phyloP scores from a whole-genome alignment of 1,284 basidiomycete species.

The Marasmius fiardii region DNA sequence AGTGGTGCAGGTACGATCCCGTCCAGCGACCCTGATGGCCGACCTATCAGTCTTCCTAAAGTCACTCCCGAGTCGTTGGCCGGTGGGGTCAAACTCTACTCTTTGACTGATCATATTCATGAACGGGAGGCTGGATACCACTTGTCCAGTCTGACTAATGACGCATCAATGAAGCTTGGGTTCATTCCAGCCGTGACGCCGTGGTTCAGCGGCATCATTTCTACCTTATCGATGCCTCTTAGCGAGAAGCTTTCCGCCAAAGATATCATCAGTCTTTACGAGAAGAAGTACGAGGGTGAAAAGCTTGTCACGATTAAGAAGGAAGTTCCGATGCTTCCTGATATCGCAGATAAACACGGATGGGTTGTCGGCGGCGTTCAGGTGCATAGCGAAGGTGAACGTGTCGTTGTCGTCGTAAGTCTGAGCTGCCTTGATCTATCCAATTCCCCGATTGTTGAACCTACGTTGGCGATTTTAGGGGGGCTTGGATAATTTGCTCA shows the following conservation, averaged over 20 bases:
- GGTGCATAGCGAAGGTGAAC: slow-evolving; percentile 83
- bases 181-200: slow-evolving; percentile 90
- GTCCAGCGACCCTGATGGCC: slow-evolving; percentile 60
- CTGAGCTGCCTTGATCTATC: too few species aligned
- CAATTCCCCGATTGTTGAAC: too few species aligned
- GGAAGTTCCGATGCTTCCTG: slow-evolving; percentile 74
- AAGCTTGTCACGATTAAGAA: slow-evolving; percentile 66
- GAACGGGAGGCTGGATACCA: slow-evolving; percentile 91
- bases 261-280: slow-evolving; percentile 75
- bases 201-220: slow-evolving; percentile 97
- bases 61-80: slow-evolving; percentile 74
- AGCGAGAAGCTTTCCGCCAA: slow-evolving; percentile 60
- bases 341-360: slow-evolving; percentile 82
- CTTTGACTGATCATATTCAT: slow-evolving; percentile 97
- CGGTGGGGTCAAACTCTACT: slow-evolving; percentile 81
- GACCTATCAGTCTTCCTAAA: slow-evolving; percentile 80
- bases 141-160: slow-evolving; percentile 59
- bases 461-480: slow-evolving; percentile 44
- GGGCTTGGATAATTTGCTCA: slow-evolving; percentile 93
- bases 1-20: slow-evolving; percentile 92
- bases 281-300: slow-evolving; percentile 78
- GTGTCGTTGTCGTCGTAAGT: slow-evolving; percentile 89
- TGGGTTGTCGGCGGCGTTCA: slow-evolving; percentile 94
- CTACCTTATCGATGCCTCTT: slow-evolving; percentile 82
- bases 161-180: slow-evolving; percentile 57